Evolutionary conservation across 2,329 filamentous ascomycete genomes (phyloP), one percentile per base, ranked within the genome.

Genomic region (Ascochyta lentis): DNA sequence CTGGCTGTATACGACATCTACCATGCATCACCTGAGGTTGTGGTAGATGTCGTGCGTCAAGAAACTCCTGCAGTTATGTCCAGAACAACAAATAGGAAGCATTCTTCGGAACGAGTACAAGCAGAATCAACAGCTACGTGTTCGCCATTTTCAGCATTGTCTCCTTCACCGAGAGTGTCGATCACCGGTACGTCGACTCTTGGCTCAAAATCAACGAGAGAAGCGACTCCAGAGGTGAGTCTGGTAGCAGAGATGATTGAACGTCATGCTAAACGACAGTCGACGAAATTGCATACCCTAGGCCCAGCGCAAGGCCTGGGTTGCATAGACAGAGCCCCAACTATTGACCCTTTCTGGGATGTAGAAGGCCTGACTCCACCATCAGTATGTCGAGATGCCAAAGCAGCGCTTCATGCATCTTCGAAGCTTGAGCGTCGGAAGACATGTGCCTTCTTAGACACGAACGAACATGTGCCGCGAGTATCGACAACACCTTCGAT

Each of bases 401-500:
- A 45, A 5, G 16, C 26, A 19, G 23, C 9, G 31, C 24, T 38
- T 31, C 15, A 23, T 9, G n/a, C 31, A 27, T 22, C 24, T 19
- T 9, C 24, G 23, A 23, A 35, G 7, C 37, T 35, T 10, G 33
- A 43, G 54, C 37, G 8, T 24, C 27, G 27, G 22, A 47, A 33
- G 23, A 44, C 31, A 33, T 50, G 41, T 15, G 29, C 37, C 29
- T 33, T 34, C n/a, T 37, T 46, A 19, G 35, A 51, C 31, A 13
- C 33, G 9, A 38, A 58, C 22, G 33, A 51, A n/a, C 55, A 41
- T 12, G 37, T 59, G 15, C 47, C 56, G n/a, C 35, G 15, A 16
- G 24, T 51, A 4, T 19, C 23, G 16, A 43, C 54, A 9, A 35
- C 49, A 15, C 27, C 54, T 13, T 27, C 45, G 4, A 31, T 49